Evolutionary conservation across 1,284 basidiomycete species (phyloP), one percentile per base, ranked within the genome.

Genomic region (Mycena citricolor): DNA sequence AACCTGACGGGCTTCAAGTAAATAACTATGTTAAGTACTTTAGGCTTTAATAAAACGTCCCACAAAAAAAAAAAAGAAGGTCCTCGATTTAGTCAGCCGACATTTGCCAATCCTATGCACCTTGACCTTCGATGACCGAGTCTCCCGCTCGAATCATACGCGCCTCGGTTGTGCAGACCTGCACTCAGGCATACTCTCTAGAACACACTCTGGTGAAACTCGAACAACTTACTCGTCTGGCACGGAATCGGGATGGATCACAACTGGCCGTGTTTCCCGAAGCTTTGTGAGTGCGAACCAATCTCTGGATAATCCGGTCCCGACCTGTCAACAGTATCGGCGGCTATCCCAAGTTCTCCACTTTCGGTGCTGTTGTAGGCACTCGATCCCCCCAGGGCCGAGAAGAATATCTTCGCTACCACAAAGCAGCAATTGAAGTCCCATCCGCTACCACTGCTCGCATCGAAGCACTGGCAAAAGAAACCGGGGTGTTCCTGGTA

Each of bases 241-340:
- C 80, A 5, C 74, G 71, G 47, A 67, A 76, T 26, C 65, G 74
- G 32, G 75, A 78, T 50, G 67, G 67, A 4, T 66, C 75, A 0
- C 73, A 81, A 54, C 59, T 88, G 2, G 79, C 74, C 20, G 79
- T 87, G 12, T 83, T 89, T 56, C 86, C 85, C 3, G 85, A 89
- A 60, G 86, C 82, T 14, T 86, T 84, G 71, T 84, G 62, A 58
- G 78, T 70, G 21, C 23, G 20, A 22, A 44, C 8, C 20, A 14
- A 14, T 69, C 0, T 64, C 70, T 16, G 5, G 11, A 30, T 30
- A 17, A 17, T 19, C 20, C 39, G 21, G 16, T 31, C 26, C 14
- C 10, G 22, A 13, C 22, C 17, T 32, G 13, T 23, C 22, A 46
- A n/a, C 32, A 83, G 79, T 60, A 76, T 82, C 34, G 81, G 81